These are phyloP conservation scores for Gossypium trilobum DNA, from an alignment of 441 rosid species.

Conservation along the genomic window DNA sequence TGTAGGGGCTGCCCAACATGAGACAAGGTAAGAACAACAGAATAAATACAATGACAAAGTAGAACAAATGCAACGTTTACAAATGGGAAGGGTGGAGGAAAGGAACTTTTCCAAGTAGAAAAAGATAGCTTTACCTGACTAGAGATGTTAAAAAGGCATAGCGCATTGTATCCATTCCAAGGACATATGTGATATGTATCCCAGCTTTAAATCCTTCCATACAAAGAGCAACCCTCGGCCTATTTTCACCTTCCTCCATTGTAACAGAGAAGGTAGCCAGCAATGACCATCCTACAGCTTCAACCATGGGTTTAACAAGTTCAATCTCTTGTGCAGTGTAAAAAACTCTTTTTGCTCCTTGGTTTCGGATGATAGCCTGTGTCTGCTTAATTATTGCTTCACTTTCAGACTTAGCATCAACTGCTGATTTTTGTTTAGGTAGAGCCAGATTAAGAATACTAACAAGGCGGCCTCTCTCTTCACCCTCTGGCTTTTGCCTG, in stretches of 20 bases:
- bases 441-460: constrained; percentile 87
- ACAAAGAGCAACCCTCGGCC: constrained; percentile 79
- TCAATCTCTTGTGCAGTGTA: constrained; percentile 68
- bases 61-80: neutral
- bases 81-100: neutral
- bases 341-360: constrained; percentile 79
- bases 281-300: constrained; percentile 97
- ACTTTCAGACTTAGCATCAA: constrained; percentile 78
- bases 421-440: constrained; percentile 61
- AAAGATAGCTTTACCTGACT: constrained; percentile 52
- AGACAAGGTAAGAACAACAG: constrained; percentile 9
- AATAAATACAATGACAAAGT: neutral
- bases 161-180: constrained; percentile 99
- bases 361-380: constrained; percentile 81
- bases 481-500: constrained; percentile 74
- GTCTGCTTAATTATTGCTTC: constrained; percentile 86
- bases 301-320: constrained; percentile 93
- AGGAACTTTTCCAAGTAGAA: neutral
- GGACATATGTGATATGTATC: constrained; percentile 75
- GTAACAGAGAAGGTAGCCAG: constrained; percentile 98
- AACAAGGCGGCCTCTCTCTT: constrained; percentile 85
- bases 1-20: neutral
- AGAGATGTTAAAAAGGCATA: constrained; percentile 96
- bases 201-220: constrained; percentile 99
- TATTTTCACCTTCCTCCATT: constrained; percentile 98